Conservation (phyloP, 2,329 filamentous ascomycete genomes). For the Pseudocercospora macadamiae region DNA sequence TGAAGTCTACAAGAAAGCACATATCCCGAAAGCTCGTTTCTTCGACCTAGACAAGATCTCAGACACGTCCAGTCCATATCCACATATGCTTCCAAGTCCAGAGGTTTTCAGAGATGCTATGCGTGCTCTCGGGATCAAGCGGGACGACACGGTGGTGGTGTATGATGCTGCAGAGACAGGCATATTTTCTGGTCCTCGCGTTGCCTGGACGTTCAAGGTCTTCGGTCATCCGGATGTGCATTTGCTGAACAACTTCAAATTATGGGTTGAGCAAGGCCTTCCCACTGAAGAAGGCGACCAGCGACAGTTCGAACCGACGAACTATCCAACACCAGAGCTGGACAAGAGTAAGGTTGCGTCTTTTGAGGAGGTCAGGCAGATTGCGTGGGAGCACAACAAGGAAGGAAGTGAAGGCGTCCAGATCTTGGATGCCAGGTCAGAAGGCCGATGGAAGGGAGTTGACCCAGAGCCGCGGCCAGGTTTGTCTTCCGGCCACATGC, state of each 20-base stretch:
- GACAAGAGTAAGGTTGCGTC: constrained; percentile 68
- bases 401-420: constrained; percentile 83
- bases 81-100: constrained; percentile 90
- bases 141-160: constrained; percentile 88
- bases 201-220: constrained; percentile 87
- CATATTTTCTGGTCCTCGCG: constrained; percentile 90
- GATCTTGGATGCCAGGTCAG: constrained; percentile 82
- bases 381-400: constrained; percentile 76
- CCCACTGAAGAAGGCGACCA: constrained; percentile 79
- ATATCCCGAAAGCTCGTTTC: constrained; percentile 89
- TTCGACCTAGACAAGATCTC: constrained; percentile 94
- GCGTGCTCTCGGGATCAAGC: constrained; percentile 82
- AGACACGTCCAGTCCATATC: constrained; percentile 84
- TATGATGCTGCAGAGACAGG: constrained; percentile 91
- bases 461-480: constrained; percentile 83
- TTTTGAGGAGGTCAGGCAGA: constrained; percentile 80
- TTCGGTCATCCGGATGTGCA: constrained; percentile 91
- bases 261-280: constrained; percentile 85
- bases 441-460: constrained; percentile 77
- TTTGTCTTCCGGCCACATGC: constrained; percentile 88
- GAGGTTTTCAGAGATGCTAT: constrained; percentile 84
- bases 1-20: constrained; percentile 76
- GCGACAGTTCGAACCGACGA: constrained; percentile 48
- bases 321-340: constrained; percentile 49
- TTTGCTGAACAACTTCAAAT: constrained; percentile 90